Evolutionary conservation across 139 green algal genomes (phyloP).

Genomic region (Marvania coccoides): DNA sequence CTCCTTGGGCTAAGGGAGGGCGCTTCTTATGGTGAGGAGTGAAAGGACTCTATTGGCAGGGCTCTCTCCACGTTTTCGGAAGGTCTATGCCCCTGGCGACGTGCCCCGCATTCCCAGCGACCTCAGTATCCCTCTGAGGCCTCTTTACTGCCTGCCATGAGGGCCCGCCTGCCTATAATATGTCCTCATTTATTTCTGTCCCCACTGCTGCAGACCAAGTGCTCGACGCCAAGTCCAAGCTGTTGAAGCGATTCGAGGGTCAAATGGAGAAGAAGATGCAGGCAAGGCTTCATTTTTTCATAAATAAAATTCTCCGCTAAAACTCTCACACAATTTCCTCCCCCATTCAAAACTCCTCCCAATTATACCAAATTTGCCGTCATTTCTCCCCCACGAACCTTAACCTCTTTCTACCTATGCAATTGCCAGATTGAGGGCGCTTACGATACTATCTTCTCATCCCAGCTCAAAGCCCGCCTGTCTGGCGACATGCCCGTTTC

Average conservation of each 20-base stretch:
- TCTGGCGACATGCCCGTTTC: constrained; percentile 33
- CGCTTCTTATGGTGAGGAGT: constrained; percentile 3
- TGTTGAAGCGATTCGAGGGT: neutral
- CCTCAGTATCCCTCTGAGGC: no score
- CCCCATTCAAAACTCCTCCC: no score
- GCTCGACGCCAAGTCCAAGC: constrained; percentile 2
- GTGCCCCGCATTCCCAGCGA: no score
- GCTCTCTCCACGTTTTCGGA: no score
- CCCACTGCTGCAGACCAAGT: no score
- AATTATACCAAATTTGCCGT: neutral
- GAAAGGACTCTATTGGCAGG: no score
- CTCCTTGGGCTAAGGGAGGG: neutral
- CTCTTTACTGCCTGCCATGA: no score
- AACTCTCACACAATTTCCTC: neutral
- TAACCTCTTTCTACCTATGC: neutral
- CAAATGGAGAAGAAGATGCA: constrained; percentile 12
- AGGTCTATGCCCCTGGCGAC: no score
- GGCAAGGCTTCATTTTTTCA: neutral
- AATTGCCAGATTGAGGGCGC: neutral
- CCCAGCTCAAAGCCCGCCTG: no score
- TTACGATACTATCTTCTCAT: neutral
- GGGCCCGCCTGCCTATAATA: no score
- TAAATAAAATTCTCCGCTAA: neutral
- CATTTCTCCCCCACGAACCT: neutral
- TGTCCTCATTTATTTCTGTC: no score